phyloP scores from a whole-genome alignment of 139 green algal genomes.

The Chlamydomonas asymmetrica region DNA sequence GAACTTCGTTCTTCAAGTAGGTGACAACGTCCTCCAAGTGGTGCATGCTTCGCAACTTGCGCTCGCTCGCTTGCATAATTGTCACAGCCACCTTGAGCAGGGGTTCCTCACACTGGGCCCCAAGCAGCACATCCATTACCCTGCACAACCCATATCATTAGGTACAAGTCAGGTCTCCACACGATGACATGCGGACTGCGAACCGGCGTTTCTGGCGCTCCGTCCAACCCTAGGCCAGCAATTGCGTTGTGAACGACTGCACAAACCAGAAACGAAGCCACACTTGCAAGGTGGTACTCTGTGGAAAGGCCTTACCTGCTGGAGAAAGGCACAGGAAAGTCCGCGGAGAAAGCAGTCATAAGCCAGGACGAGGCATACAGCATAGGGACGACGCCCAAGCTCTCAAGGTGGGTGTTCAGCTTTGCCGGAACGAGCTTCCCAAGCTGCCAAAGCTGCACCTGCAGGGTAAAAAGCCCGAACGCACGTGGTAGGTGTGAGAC shows the following conservation, averaged over 20 bases:
- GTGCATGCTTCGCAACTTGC: conserved; percentile 45
- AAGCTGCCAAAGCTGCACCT: conserved; percentile 79
- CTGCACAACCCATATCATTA: too few species aligned
- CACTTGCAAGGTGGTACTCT: background rate
- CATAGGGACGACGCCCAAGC: conserved; percentile 55
- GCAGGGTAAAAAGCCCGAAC: too few species aligned
- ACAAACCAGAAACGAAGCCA: background rate
- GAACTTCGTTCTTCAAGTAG: conserved; percentile 64
- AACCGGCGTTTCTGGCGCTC: too few species aligned
- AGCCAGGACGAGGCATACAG: conserved; percentile 81
- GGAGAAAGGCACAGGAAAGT: conserved; percentile 77
- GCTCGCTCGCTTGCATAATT: conserved; percentile 45
- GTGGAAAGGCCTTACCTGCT: conserved; percentile 36
- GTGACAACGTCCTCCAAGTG: conserved; percentile 74
- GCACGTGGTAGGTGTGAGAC: too few species aligned
- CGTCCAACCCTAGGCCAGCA: background rate
- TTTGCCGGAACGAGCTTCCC: conserved; percentile 57
- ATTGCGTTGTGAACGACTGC: background rate
- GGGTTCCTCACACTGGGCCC: conserved; percentile 55
- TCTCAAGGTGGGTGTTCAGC: conserved; percentile 69
- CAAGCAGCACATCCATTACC: conserved; percentile 78
- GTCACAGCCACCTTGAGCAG: conserved; percentile 71
- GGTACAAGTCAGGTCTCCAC: too few species aligned
- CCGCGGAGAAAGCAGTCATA: conserved; percentile 75
- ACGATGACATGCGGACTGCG: too few species aligned